phyloP scores from a whole-genome alignment of 1,139 yeast genomes.

The Geotrichum fermentans region DNA sequence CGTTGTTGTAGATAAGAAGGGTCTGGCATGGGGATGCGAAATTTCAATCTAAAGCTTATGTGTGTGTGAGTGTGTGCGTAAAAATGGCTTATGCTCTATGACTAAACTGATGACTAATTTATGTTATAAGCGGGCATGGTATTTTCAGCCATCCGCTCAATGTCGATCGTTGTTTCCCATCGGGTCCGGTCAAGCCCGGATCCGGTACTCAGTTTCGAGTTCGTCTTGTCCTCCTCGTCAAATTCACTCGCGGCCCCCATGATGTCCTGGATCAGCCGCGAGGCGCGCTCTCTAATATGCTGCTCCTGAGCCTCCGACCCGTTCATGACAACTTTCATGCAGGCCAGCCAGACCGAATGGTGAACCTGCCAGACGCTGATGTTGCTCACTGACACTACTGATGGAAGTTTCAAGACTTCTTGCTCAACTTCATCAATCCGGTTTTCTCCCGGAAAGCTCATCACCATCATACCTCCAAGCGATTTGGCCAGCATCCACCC shows the following conservation, averaged over 20 bases:
- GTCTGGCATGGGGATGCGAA: too few relatives aligned
- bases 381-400: slow-evolving; percentile 34
- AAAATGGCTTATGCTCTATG: too few relatives aligned
- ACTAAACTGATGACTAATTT: background rate
- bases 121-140: too few relatives aligned
- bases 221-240: slow-evolving; percentile 11
- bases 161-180: slow-evolving; percentile 43
- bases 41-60: too few relatives aligned
- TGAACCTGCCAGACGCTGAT: slow-evolving; percentile 44
- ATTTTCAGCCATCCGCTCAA: slow-evolving; percentile 18
- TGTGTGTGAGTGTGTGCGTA: too few relatives aligned
- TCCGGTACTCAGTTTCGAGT: slow-evolving; percentile 8
- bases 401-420: slow-evolving; percentile 28
- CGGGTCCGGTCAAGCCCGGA: slow-evolving; percentile 22
- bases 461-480: slow-evolving; percentile 43
- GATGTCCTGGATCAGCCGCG: slow-evolving; percentile 29
- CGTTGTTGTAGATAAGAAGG: too few relatives aligned
- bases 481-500: slow-evolving; percentile 43
- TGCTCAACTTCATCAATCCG: slow-evolving; percentile 31
- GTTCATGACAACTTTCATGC: slow-evolving; percentile 35
- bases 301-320: slow-evolving; percentile 35
- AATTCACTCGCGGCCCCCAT: slow-evolving; percentile 28
- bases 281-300: slow-evolving; percentile 34
- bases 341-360: slow-evolving; percentile 41
- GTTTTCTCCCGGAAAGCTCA: slow-evolving; percentile 43